A percentile compares a stretch with the other conserved stretches of the same genome.
These are phyloP conservation scores for Alnus rubra DNA, from an alignment of 306 rosid genomes.

Conservation along the genomic window DNA sequence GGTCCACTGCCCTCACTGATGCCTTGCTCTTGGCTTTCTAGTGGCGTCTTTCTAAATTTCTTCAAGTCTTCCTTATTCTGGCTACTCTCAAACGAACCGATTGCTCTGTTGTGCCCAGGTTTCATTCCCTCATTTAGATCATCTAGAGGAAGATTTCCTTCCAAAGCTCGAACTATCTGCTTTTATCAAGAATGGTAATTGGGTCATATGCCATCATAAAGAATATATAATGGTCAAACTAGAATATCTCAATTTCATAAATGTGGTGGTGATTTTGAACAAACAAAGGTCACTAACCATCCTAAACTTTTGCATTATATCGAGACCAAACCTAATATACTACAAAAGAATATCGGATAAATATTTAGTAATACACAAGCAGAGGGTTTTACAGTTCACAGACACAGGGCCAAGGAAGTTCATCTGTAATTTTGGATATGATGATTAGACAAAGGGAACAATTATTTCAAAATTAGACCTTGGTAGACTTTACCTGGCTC, in stretches of 20 bases:
- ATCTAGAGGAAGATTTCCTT: conserved; percentile 36
- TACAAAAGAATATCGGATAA: neutral
- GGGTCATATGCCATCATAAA: neutral
- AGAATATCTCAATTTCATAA: neutral
- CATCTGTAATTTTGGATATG: neutral
- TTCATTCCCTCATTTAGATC: conserved; percentile 34
- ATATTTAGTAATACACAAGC: too few species aligned
- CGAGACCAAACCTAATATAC: too few species aligned
- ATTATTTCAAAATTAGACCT: neutral
- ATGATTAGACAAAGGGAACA: neutral
- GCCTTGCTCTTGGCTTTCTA: conserved; percentile 30
- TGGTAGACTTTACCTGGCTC: conserved; percentile 53
- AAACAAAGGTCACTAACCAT: neutral
- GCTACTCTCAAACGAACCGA: conserved; percentile 19
- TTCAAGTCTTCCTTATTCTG: conserved; percentile 54
- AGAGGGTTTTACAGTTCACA: neutral
- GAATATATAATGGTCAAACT: neutral
- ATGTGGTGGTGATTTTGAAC: neutral
- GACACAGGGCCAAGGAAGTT: neutral
- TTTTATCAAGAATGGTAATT: neutral
- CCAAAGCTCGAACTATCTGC: conserved; percentile 48
- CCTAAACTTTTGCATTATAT: too few species aligned
- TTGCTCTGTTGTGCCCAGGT: conserved; percentile 36
- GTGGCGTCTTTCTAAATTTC: conserved; percentile 41
- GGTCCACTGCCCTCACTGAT: conserved; percentile 37